Percentiles rank a stretch among this genome's conserved stretches.
Conservation (phyloP, 78 protist genomes). For the Dictyostelium purpureum region DNA sequence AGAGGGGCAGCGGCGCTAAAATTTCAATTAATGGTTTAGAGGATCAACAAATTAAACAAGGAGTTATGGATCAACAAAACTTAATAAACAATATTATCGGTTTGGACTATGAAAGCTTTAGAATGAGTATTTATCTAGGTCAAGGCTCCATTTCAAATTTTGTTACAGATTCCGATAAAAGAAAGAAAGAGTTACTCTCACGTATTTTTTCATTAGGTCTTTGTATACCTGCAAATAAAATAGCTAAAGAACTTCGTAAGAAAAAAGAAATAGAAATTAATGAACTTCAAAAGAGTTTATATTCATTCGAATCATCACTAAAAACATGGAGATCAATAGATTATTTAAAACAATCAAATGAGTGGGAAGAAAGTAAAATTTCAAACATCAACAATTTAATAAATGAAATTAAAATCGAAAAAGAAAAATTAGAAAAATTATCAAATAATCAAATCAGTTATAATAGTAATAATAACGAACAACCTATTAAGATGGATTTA, state of each 20-base stretch:
- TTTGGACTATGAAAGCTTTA: conserved; percentile 61
- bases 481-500: background rate
- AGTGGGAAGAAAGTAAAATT: background rate
- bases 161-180: conserved; percentile 37
- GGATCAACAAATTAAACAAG: background rate
- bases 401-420: background rate
- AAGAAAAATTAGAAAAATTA: background rate
- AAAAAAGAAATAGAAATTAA: background rate
- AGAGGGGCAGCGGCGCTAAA: conserved; percentile 21
- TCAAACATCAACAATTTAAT: background rate
- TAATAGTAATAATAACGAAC: background rate
- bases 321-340: conserved; percentile 36
- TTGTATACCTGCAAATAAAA: conserved; percentile 51
- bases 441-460: background rate
- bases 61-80: conserved; percentile 50
- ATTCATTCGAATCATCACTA: background rate
- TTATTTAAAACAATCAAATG: background rate
- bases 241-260: conserved; percentile 35
- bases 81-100: conserved; percentile 39
- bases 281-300: background rate
- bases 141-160: conserved; percentile 66
- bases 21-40: conserved; percentile 14
- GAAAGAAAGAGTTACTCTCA: conserved; percentile 52
- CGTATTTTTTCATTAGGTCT: conserved; percentile 49
- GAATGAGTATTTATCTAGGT: conserved; percentile 71